A percentile compares a stretch with the other conserved stretches of the same genome.
Evolutionary conservation across 257 asterid species (phyloP).

Genomic region (Oldenlandia corymbosa): DNA sequence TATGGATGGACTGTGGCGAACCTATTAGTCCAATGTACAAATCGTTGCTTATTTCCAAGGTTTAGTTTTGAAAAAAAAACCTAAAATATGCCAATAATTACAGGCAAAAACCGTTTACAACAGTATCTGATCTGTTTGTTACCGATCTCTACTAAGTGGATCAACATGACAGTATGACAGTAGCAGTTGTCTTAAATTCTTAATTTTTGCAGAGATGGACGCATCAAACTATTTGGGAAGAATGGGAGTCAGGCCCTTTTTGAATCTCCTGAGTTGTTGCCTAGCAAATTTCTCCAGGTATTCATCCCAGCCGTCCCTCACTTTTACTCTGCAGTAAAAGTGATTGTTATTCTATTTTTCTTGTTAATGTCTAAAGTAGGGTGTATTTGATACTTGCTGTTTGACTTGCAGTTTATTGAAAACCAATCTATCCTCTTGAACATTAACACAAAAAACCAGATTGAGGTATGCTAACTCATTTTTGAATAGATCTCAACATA

Average conservation of each 20-base stretch:
- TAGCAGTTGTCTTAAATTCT: neutral
- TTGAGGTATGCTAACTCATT: slow-evolving; percentile 53
- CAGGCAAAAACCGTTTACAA: neutral
- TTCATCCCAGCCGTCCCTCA: slow-evolving; percentile 2
- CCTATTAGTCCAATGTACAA: neutral
- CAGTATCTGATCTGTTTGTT: neutral
- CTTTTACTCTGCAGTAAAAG: neutral
- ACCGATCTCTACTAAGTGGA: neutral
- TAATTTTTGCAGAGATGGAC: slow-evolving; percentile 71
- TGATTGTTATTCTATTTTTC: neutral
- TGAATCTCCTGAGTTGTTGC: slow-evolving; percentile 54
- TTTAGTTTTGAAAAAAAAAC: neutral
- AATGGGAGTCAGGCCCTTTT: slow-evolving; percentile 69
- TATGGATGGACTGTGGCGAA: no score
- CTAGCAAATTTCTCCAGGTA: slow-evolving; percentile 72
- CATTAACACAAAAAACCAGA: slow-evolving; percentile 57
- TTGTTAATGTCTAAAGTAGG: neutral
- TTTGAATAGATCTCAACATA: no score
- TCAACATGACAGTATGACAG: neutral
- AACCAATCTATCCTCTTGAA: slow-evolving; percentile 64
- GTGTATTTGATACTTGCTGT: slow-evolving; percentile 12
- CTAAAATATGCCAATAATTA: neutral
- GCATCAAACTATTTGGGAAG: slow-evolving; percentile 73
- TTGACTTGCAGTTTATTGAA: slow-evolving; percentile 63
- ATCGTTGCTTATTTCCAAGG: neutral